Base-by-base conservation (phyloP, 352 stramenopile genomes). In the Pythium biforme region DNA sequence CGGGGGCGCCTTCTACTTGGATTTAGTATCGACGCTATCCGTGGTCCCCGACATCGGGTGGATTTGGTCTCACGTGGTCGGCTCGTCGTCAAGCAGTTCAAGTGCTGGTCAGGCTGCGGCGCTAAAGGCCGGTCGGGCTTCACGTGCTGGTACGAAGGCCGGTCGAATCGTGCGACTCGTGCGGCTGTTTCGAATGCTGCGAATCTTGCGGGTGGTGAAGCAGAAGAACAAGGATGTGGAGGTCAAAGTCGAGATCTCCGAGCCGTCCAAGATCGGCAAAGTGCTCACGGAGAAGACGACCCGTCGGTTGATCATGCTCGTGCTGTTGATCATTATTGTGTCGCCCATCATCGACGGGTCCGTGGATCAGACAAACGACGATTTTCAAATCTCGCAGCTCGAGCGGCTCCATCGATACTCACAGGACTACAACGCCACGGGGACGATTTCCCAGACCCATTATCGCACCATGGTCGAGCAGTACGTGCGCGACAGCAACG, bases 221-320 rank as follows among this genome's bases (percentile, higher is more conserved):
- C 48, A 70, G 1, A 91, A 90, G 37, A 89, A 82, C 72, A 88
- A 89, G 56, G 77, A 78, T 22, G 70, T 59, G 7, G 76, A 89
- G 6, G 57, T 60, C 0, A 85, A 90, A 56, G 77, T 92, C 19
- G 64, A 88, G 53, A 88, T 95, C 55, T 91, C 83, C 0, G 86
- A 97, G 65, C 89, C 89, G 17, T 96, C 86, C 31, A 98, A 98
- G 68, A 93, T 99, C 51, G 95, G 95, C 47, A 96, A 96, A 59
- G 90, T 97, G 61, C 66, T 99, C 43, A 97, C 93, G 8, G 94
- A 98, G 58, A 96, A 97, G 52, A 98, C 95, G 10, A 98, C 94
- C 22, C 78, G 91, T 10, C 76, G 87, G 34, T 68, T 98, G 25
- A 98, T 98, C 54, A 75, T 98, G 26, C 77, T 97, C 0, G 86